Evolutionary conservation across 345 rosid genomes (phyloP), one percentile per base, ranked within the genome.

Genomic region (Hibiscus mutabilis): DNA sequence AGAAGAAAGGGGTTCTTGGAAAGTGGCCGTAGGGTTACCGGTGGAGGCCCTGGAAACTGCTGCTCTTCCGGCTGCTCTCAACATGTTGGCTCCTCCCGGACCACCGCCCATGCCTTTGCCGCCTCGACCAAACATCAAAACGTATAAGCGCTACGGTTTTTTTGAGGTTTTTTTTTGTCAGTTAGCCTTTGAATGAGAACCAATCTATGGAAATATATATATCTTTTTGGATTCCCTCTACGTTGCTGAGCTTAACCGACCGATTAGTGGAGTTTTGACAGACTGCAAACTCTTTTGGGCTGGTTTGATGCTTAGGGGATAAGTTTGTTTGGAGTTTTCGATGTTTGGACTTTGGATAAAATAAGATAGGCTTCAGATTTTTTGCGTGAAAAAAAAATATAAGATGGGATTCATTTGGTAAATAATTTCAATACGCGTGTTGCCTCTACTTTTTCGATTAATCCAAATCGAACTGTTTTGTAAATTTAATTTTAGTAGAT

Each of bases 101-200:
- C 96, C 91, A 1, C 86, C 88, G 46, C 90, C 82, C 82, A 82
- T 82, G 58, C 74, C 82, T 82, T 72, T 76, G 61, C 88, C 89
- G 42, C 89, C 86, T 18, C 59, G 44, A 68, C 97, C 94, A 53
- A 84, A 84, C 90, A 84, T 84, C 18, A 35, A 33, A 33, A 33
- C 9, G 37, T 40, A 40, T 40, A 40, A 8, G 44, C 12, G 44
- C 9, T 29, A 8, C 16, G 10, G 53, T 8, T 27, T 29, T 60
- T 15, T 35, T 35, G 40, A 6, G 9, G 40, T 60, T 33, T 13
- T 10, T 49, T 49, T 15, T 15, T 72, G 18, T 29, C 61, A 69
- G 47, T 47, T 47, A 47, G 14, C 53, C n/a, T 47, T 15, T 47
- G 16, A 13, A 40, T 40, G 44, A 40, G 12, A 40, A 40, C 44